Base-by-base conservation (phyloP, 805 yeast genomes). In the Hanseniaspora lindneri region DNA sequence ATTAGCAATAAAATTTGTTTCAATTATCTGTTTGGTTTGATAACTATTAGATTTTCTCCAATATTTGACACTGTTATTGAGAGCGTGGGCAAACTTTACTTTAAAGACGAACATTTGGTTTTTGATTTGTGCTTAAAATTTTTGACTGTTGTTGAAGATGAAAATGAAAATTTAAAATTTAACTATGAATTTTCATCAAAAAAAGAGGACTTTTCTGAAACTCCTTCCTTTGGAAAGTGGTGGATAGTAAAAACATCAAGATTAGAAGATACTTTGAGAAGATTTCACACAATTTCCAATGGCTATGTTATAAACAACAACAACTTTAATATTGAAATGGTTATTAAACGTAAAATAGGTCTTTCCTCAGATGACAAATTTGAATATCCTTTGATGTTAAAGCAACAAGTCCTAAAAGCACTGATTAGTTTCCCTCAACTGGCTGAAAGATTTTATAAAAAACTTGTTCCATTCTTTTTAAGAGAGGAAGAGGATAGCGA, bases 1-100 rank as follows among this genome's bases (percentile, higher is more conserved):
- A 49, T 54, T 27, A 44, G 55, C 2, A 58, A 52, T 41, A 52
- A 52, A 47, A 64, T 54, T 36, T 68, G 75, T 28, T 66, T 74
- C 33, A 69, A 68, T 20, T 77, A 71, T 55, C 48, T 77, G 33
- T 72, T 82, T 54, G 97, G 97, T 29, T 70, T 83, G 52, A 64
- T 88, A 37, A 70, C 85, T 3, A 78, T 79, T 29, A 74, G 76
- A 51, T 86, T 89, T 55, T 82, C 85, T 49, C 97, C 97, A 0
- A 72, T 82, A 13, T 87, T 95, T 95, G 73, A 75, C 17, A 86
- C 82, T 4, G 82, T 83, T 1, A 65, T 71, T 47, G 89, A 80
- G 52, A 71, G 74, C 3, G 58, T 84, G 4, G 75, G 79, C 1
- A 57, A 62, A 3, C 61, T 80, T 9, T 62, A 69, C 13, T 65